phyloP scores from a whole-genome alignment of 2,329 filamentous ascomycete species.

The Ascosphaera pollenicola region DNA sequence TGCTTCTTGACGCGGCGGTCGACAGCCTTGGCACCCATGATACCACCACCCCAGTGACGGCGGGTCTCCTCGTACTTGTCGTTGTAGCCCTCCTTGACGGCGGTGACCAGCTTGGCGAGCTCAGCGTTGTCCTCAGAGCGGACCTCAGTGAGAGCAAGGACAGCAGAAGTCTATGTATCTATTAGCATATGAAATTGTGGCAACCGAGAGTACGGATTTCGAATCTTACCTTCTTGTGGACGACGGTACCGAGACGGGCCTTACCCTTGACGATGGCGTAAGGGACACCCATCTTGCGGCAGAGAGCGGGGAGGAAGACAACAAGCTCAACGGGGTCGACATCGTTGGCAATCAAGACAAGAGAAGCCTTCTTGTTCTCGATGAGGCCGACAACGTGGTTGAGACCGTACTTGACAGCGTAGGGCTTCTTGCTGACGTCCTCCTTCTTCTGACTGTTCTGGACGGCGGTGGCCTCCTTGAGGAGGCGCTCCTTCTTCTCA shows the following conservation, averaged over 20 bases:
- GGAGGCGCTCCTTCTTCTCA: slow-evolving; percentile 99
- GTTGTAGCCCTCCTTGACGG: slow-evolving; percentile 95
- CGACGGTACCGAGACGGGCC: slow-evolving; percentile 93
- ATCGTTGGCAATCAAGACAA: slow-evolving; percentile 98
- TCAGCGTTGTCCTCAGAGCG: slow-evolving; percentile 96
- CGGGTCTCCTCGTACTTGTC: slow-evolving; percentile 85
- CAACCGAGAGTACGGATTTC: neutral
- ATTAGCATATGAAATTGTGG: slow-evolving; percentile 4
- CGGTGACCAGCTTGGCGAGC: slow-evolving; percentile 85
- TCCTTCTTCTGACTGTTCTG: slow-evolving; percentile 99
- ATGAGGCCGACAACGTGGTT: slow-evolving; percentile 97
- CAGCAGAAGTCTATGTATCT: slow-evolving; percentile 59
- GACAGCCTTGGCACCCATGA: slow-evolving; percentile 93
- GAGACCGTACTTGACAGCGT: slow-evolving; percentile 97
- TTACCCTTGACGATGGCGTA: slow-evolving; percentile 99
- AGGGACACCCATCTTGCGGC: slow-evolving; percentile 99
- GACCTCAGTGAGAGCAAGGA: slow-evolving; percentile 89
- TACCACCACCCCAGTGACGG: slow-evolving; percentile 97
- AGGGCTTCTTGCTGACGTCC: slow-evolving; percentile 99
- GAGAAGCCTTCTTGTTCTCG: slow-evolving; percentile 98
- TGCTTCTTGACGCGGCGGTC: slow-evolving; percentile 61
- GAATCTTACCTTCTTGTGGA: slow-evolving; percentile 81
- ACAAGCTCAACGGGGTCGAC: slow-evolving; percentile 99
- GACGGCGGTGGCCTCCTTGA: slow-evolving; percentile 94
- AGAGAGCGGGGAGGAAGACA: slow-evolving; percentile 95